phyloP scores from a whole-genome alignment of 805 yeast species.

The Candida chauliodis region DNA sequence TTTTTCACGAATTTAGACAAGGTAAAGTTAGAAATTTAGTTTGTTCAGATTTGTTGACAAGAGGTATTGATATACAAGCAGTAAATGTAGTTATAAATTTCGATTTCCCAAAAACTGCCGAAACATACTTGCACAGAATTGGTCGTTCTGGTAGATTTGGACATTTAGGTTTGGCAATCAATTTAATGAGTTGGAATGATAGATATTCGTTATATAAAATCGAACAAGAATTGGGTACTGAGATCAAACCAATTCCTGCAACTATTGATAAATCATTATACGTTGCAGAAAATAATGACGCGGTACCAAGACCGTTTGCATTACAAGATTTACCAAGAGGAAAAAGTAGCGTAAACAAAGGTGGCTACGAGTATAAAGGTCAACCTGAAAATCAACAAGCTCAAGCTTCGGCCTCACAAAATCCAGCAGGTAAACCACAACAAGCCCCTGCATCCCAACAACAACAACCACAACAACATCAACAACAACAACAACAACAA shows the following conservation, averaged over 20 bases:
- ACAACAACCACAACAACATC: neutral
- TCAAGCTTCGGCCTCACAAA: neutral
- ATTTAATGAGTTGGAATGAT: conserved; percentile 95
- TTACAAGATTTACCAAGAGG: conserved; percentile 56
- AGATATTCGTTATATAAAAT: conserved; percentile 89
- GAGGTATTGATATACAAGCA: conserved; percentile 99
- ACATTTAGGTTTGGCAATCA: conserved; percentile 95
- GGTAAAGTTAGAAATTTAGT: conserved; percentile 97
- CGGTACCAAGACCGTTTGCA: conserved; percentile 88
- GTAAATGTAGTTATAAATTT: conserved; percentile 97
- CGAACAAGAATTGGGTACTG: conserved; percentile 96
- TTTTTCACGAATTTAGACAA: conserved; percentile 97
- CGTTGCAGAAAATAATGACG: conserved; percentile 73
- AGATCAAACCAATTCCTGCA: conserved; percentile 95
- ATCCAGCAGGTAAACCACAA: conserved; percentile 10
- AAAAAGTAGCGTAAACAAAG: conserved; percentile 29
- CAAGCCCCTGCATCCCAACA: conserved; percentile 4
- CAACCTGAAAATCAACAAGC: conserved; percentile 32
- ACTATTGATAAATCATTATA: conserved; percentile 84
- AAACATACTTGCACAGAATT: conserved; percentile 94
- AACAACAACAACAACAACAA: conserved; percentile 3
- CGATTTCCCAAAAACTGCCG: conserved; percentile 98
- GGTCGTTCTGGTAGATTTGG: conserved; percentile 99
- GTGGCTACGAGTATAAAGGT: conserved; percentile 44
- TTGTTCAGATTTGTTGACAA: conserved; percentile 91